Base-by-base conservation (phyloP, 1,284 basidiomycete genomes). In the Wolfiporia cocos region DNA sequence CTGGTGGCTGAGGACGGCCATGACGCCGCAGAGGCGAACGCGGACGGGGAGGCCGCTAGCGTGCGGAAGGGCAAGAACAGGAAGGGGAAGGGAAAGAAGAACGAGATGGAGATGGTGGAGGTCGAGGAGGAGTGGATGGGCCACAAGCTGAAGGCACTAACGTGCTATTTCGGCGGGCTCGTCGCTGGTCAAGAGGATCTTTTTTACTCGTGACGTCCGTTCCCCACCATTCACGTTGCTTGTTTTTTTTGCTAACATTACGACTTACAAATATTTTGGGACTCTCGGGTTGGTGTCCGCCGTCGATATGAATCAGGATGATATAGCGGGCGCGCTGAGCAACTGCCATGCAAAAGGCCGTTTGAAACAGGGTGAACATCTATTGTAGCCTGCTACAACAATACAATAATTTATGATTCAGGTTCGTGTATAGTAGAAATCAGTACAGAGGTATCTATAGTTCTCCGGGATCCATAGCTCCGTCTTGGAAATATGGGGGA, bases 51-150 rank as follows among this genome's bases (percentile, higher is more conserved):
- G 10, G 15, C 18, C 2, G 20, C 37, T 3, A 14, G 39, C 11
- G 17, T 21, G 12, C 34, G 22, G 29, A n/a, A 19, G 46, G 31
- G 29, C 41, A 44, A 11, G 41, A 47, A 37, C 46, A 39, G 26
- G 34, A 36, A 52, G 37, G 53, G 56, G 14, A 54, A 58, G 34
- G 78, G 10, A n/a, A n/a, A 35, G 5, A 15, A 22, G 5, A 4
- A 5, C 17, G 18, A 4, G 2, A 17, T 36, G 12, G 62, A 86
- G 58, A 67, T 60, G 55, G 70, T 92, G 2, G 90, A 92, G 55
- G 72, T 93, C 9, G 90, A 94, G 57, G 90, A 93, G 58, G 86
- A 88, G 57, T 92, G 88, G 86, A 90, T 89, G 83, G 81, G 85
- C 2, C 67, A 65, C 14, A 92, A 92, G 62, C 65, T 93, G 38